Base-by-base conservation (phyloP, 768 basidiomycete species). In the Leccinum pellstonianum region DNA sequence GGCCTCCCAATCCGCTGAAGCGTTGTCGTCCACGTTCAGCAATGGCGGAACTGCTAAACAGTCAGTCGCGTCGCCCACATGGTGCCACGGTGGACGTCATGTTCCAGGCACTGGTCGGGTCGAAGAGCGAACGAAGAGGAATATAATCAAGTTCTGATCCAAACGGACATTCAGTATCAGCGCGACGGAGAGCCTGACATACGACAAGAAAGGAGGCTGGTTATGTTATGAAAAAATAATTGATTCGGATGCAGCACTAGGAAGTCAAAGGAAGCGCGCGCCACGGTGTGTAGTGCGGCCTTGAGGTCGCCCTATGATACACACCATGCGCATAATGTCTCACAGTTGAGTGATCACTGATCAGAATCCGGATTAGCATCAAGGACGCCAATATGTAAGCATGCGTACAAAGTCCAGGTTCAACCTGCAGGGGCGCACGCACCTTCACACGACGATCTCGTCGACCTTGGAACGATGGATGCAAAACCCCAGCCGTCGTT, bases 391-490 rank as follows among this genome's bases (percentile, higher is more conserved):
- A 14, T 1, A 17, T 38, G 37, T 2, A 41, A 0, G 15, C 46
- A 8, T 19, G 46, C 19, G 19, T 21, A 21, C 46, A 0, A 21
- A 12, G 43, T 19, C 50, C n/a, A 38, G 15, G 38, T 38, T 41
- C 38, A 41, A 1, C 38, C 17, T 41, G 38, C 17, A 41, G 17
- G 17, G 38, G 0, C 38, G 8, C n/a, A 14, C 19, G 9, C 52
- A 3, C 5, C 9, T 11, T 35, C 47, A 74, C 47, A 71, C 66
- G 15, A 80, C 77, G 21, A 87, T 74, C 63, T 87, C 86, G 62
- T 87, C 86, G 0, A 87, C 86, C 69, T 87, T 87, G 49, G 84
- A 83, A n/a, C 85, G 77, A 65, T 80, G 83, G 59, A 87, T 85
- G 65, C 86, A 87, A 67, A 87, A 86, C 4, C 83, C 85, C 64